Evolutionary conservation across 345 rosid genomes (phyloP), one percentile per base, ranked within the genome.

Genomic region (Bruguiera gymnorhiza): DNA sequence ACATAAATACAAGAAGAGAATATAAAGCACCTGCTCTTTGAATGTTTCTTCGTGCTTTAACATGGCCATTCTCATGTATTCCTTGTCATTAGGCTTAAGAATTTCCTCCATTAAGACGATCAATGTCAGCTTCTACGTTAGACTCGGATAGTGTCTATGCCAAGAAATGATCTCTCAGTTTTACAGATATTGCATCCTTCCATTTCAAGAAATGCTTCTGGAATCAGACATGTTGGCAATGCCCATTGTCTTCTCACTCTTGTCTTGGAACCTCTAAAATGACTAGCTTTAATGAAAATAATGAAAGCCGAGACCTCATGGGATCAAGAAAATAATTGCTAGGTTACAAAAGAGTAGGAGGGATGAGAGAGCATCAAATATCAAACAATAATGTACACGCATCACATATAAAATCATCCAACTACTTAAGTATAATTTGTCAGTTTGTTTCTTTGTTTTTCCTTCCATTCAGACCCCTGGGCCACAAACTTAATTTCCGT

Each of bases 1-100:
- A 1, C 2, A 60, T 20, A 36, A 37, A 53, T 36, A 62, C 0
- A 21, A 3, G 48, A 24, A 13, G 11, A 37, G 30, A 21, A 29
- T 29, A 0, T 19, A 10, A 67, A 1, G 9, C 70, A 89, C 99
- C 99, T 95, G 99, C 70, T 89, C 83, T 84, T 83, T 95, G 85
- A 95, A 95, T 53, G 97, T 95, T 86, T 95, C 88, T 84, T 95
- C 99, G 67, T 95, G 99, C 79, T 90, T 88, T 55, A 95, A 78
- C 85, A 95, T 92, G 75, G 93, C 97, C 93, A 85, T 78, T 84
- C 84, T 92, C 99, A 95, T 88, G 85, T 65, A 77, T 71, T 92
- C 93, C 85, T 84, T 88, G 63, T 87, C 96, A 74, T 83, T 83
- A 54, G 92, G 86, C 73, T 84, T 76, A 31, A 87, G 80, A 68